Evolutionary conservation across 108 stramenopile species (phyloP), one percentile per base, ranked within the genome.

Genomic region (Chaetoceros tenuissimus): DNA sequence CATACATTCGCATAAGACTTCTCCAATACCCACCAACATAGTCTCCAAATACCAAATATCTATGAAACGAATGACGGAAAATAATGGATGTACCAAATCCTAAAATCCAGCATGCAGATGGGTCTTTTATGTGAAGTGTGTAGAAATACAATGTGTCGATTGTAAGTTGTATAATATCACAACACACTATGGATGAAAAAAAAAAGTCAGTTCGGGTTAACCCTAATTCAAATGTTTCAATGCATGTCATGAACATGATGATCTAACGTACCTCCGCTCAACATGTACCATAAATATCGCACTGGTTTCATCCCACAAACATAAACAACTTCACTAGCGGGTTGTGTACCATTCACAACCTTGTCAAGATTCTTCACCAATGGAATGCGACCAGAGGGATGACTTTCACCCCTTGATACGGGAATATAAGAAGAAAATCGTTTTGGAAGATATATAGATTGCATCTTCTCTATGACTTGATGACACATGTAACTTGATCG

Each of bases 1-100:
- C 67, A 55, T 87, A 87, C 78, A 82, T 87, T 26, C 76, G 61
- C 24, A 49, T 44, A 43, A 87, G 55, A 18, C 63, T 66, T 8
- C 28, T 21, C 72, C 72, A 78, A 51, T 83, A 87, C 3, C 74
- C 63, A 31, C 81, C 81, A 3, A 78, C 71, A 55, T 82, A 82
- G 24, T 80, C 78, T 22, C 86, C 86, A 76, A 87, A 87, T 5
- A 81, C 81, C 10, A 87, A 28, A 53, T 78, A 81, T 24, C 82
- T 70, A 71, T 83, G 86, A 24, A 75, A 61, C 2, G 80, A 67
- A 55, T 87, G 86, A 26, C 86, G 73, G 51, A 79, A 71, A 40
- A 60, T 56, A 26, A 87, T 76, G 48, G 63, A 66, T 28, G 76
- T 3, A 24, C 55, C 56, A 57, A 82, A 83, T 16, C 77, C 67